A percentile compares a stretch with the other conserved stretches of the same genome.
Evolutionary conservation across 179 eudicot genomes (phyloP).

Genomic region (Beta macrorhiza): DNA sequence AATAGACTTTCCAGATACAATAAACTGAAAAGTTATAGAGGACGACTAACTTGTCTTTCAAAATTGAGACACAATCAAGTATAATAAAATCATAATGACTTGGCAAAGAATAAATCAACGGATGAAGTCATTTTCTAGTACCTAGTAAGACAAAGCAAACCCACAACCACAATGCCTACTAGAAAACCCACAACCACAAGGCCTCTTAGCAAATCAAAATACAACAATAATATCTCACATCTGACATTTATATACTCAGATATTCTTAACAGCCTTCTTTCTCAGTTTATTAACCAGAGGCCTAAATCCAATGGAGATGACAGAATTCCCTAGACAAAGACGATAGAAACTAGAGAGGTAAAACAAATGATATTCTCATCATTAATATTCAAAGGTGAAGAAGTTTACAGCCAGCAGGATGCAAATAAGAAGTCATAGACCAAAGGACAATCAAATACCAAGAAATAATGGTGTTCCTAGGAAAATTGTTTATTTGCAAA

Average conservation of each 20-base stretch:
- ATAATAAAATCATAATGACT: not conserved
- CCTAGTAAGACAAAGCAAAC: not conserved
- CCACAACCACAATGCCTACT: not conserved
- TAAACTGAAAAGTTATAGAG: not conserved
- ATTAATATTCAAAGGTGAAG: not conserved
- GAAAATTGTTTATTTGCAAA: not conserved
- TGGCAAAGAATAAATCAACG: not conserved
- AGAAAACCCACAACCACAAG: not conserved
- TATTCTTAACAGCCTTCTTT: not conserved
- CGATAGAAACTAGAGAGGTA: not conserved
- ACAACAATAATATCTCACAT: not conserved
- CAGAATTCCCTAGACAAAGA: not conserved
- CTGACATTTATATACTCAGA: not conserved
- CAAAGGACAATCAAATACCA: no score
- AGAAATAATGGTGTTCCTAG: no score
- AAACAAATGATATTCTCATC: no score
- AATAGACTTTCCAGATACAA: not conserved
- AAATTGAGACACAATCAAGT: not conserved
- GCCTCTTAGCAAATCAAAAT: conserved; percentile 6
- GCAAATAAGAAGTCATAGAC: no score
- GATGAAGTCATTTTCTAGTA: not conserved
- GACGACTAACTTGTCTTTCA: not conserved
- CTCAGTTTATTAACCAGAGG: not conserved
- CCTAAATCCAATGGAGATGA: not conserved
- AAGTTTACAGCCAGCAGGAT: no score